These are phyloP conservation scores for Apiospora hydei DNA, from an alignment of 2,329 filamentous ascomycete species.

Conservation along the genomic window DNA sequence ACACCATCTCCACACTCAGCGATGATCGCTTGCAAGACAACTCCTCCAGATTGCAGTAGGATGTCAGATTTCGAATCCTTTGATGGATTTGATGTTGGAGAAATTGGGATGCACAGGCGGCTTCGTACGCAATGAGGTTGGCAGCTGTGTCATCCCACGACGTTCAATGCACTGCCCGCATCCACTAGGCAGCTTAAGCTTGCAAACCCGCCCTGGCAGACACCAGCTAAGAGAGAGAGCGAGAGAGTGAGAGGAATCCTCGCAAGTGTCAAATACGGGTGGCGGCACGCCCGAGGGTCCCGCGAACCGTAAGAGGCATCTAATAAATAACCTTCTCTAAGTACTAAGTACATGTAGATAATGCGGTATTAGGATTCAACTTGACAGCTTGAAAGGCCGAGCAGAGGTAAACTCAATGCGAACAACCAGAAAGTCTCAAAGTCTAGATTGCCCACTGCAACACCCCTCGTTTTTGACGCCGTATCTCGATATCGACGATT, in stretches of 20 bases:
- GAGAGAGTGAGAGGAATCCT: not conserved
- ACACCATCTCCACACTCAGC: not conserved
- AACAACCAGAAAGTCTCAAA: not conserved
- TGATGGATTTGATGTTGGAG: not conserved
- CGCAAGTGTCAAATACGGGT: not conserved
- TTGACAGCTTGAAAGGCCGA: not conserved
- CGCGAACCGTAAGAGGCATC: not conserved
- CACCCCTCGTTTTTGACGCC: not conserved
- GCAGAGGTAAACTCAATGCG: not conserved
- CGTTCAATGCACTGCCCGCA: slow-evolving; percentile 6
- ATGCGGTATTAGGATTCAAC: not conserved
- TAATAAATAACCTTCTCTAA: not conserved
- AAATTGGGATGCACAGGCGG: not conserved
- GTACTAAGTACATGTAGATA: too few relatives aligned
- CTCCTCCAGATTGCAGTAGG: not conserved
- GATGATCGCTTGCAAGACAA: not conserved
- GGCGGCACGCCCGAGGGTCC: slow-evolving; percentile 2
- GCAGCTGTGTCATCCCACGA: not conserved
- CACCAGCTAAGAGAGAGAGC: not conserved
- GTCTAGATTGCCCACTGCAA: not conserved
- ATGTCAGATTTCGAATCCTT: not conserved
- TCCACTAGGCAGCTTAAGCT: not conserved
- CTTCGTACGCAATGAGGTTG: not conserved
- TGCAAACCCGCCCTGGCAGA: not conserved
- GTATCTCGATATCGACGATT: not conserved